Evolutionary conservation across 73 alveolate species (phyloP), one percentile per base, ranked within the genome.

Genomic region (Effrenium voratum): DNA sequence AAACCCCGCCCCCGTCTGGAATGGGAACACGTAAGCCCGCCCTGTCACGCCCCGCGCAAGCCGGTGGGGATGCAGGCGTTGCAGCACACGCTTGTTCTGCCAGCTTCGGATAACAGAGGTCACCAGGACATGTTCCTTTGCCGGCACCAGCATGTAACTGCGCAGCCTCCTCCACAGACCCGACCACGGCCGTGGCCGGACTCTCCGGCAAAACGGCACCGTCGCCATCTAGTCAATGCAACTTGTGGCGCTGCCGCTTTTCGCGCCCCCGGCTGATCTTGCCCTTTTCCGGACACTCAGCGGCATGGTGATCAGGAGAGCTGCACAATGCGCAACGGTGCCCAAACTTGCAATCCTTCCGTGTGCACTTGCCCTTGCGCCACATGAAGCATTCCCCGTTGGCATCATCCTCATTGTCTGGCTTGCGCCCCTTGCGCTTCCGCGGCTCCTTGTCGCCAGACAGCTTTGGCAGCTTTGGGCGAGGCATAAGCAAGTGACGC

Each of bases 1-100:
- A 2, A 6, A 57, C 6, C 63, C 80, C 80, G 34, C 80, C 94
- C 34, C 82, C 94, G 50, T 86, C 94, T 57, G 49, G 47, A 38
- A 66, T 15, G 82, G 38, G 28, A 63, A 47, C 49, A 32, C 82
- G 49, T 32, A 32, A 32, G 82, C 15, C 50, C 16, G 82, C 13
- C n/a, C 15, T 40, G 10, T 32, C 49, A 36, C n/a, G 76, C 41
- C 76, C 8, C 76, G 13, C 4, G n/a, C 50, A 72, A 0, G 45
- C 34, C 82, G n/a, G 82, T 47, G 13, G 36, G 49, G 46, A 38
- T 22, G 76, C 22, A 55, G 76, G 76, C 40, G 76, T 63, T 32
- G 76, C 76, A 10, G 76, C 8, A 63, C 41, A 32, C 28, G 76
- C 76, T 63, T 38, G 76, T 38, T 34, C 41, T 30, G 77, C 77